Conservation (phyloP, 2,329 filamentous ascomycete species). For the Microdochium paspali region DNA sequence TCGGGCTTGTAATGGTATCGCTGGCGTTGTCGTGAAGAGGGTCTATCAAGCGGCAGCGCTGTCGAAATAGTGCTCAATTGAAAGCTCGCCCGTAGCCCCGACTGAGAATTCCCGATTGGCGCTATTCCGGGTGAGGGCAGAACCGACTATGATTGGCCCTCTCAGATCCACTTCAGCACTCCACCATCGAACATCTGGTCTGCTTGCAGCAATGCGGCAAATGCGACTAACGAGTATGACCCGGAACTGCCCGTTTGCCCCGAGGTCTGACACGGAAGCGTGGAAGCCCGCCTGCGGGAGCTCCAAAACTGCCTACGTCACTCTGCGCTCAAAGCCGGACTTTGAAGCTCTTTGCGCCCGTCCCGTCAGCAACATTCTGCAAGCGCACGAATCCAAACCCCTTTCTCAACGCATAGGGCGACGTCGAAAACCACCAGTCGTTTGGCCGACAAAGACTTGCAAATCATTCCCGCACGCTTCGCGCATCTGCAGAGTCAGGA, state of each 20-base stretch:
- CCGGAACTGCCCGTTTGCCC: no score
- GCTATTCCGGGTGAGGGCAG: neutral
- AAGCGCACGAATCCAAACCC: neutral
- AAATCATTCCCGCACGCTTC: neutral
- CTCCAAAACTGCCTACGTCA: no score
- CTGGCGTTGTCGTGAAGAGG: conserved; percentile 14
- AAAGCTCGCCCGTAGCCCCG: neutral
- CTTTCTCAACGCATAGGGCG: no score
- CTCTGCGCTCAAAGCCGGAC: neutral
- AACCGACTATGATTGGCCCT: neutral
- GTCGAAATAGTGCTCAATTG: conserved; percentile 1
- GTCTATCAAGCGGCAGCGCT: neutral
- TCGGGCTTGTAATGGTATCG: conserved; percentile 16
- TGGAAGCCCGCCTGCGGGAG: no score
- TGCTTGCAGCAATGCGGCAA: neutral
- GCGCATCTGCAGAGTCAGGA: conserved; percentile 1
- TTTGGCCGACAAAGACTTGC: no score
- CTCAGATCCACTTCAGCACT: neutral
- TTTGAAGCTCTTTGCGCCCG: neutral
- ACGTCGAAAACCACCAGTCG: no score
- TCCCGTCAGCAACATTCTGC: neutral
- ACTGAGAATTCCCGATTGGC: conserved; percentile 1
- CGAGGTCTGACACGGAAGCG: no score
- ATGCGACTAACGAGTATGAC: no score
- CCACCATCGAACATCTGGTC: neutral